These are phyloP conservation scores for Tephrocybe rancida DNA, from an alignment of 768 basidiomycete genomes.

Conservation along the genomic window DNA sequence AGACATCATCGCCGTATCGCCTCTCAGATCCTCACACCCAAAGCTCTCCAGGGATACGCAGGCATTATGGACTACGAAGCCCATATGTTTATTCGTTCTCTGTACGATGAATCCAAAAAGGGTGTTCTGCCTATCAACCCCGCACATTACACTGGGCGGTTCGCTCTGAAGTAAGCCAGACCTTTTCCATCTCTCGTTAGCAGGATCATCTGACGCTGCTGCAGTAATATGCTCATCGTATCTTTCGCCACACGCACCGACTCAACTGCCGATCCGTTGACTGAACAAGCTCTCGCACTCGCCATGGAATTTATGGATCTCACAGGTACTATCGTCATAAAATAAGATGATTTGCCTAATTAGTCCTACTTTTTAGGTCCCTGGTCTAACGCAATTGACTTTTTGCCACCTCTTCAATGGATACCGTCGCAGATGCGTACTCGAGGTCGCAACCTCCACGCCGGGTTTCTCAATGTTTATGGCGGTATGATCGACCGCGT, in stretches of 20 bases:
- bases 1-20: constrained; percentile 44
- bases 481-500: constrained; percentile 39
- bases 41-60: constrained; percentile 35
- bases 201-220: too few species aligned
- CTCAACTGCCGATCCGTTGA: constrained; percentile 36
- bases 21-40: constrained; percentile 30
- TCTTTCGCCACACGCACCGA: constrained; percentile 44
- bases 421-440: constrained; percentile 36
- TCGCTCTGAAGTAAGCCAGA: constrained; percentile 22
- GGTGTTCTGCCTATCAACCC: constrained; percentile 39
- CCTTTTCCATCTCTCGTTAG: too few species aligned
- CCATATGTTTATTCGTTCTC: constrained; percentile 34
- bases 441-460: constrained; percentile 40
- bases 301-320: constrained; percentile 46
- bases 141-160: constrained; percentile 36
- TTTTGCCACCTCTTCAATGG: constrained; percentile 39
- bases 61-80: constrained; percentile 41
- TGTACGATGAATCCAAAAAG: constrained; percentile 31
- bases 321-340: constrained; percentile 7
- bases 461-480: constrained; percentile 35
- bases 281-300: constrained; percentile 33
- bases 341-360: constrained; percentile 1
- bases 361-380: constrained; percentile 32
- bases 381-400: constrained; percentile 46
- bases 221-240: constrained; percentile 49